Percentiles rank a stretch among this genome's conserved stretches.
Evolutionary conservation across 352 stramenopile genomes (phyloP).

Genomic region (Saprolegnia parasitica): DNA sequence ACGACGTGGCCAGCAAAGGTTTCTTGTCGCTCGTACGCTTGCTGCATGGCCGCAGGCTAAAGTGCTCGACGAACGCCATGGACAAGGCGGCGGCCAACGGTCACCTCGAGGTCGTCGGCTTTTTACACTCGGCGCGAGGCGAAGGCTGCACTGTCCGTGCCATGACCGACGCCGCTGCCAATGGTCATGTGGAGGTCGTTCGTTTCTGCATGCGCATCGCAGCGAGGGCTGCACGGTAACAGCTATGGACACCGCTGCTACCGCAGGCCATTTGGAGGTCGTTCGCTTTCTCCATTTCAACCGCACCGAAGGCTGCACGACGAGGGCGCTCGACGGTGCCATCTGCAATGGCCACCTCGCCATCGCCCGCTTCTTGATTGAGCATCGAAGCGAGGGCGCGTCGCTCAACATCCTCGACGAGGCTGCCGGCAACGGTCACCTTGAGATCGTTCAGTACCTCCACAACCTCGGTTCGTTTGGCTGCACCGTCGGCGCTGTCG

Average conservation of each 20-base stretch:
- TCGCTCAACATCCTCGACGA: too few species aligned
- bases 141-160: constrained; percentile 33
- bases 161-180: constrained; percentile 38
- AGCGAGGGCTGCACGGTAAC: constrained; percentile 28
- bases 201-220: constrained; percentile 32
- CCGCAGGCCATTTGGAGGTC: constrained; percentile 25
- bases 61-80: constrained; percentile 39
- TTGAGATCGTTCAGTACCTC: constrained; percentile 13
- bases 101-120: constrained; percentile 40
- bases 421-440: too few species aligned
- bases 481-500: constrained; percentile 24
- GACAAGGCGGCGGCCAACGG: constrained; percentile 38
- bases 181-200: constrained; percentile 37
- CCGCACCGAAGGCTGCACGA: too few species aligned
- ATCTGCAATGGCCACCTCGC: too few species aligned
- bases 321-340: too few species aligned
- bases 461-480: constrained; percentile 15
- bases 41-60: constrained; percentile 26
- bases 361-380: too few species aligned
- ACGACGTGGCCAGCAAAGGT: too few species aligned
- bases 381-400: too few species aligned
- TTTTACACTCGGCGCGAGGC: constrained; percentile 36
- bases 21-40: too few species aligned
- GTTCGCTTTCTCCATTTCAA: too few species aligned
- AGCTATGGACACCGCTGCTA: constrained; percentile 31